Base-by-base conservation (phyloP, 2,329 filamentous ascomycete genomes). In the Phyllosticta capitalensis region DNA sequence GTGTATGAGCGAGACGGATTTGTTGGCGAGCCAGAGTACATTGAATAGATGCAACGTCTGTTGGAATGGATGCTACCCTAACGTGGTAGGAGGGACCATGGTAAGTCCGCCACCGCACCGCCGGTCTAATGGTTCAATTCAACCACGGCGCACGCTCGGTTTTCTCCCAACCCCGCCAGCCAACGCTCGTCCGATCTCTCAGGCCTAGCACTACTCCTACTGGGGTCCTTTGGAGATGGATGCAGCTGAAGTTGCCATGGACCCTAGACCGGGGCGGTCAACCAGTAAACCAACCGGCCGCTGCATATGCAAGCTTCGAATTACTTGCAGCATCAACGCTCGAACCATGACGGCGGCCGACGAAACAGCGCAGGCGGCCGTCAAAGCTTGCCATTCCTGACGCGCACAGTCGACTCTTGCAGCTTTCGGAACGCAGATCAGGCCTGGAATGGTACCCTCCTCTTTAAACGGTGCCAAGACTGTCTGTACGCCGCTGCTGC, bases 381-480 rank as follows among this genome's bases (percentile, higher is more conserved):
- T 24, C 49, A 20, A 51, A n/a, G 24, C 20, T 45, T 54, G 53
- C 58, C 58, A 60, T 60, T 60, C 58, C 58, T 54, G 28, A 54
- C 22, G 21, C 21, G 53, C n/a, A 52, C 12, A 24, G 58, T 60
- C 49, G 48, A 48, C 54, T 50, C 55, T 55, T 53, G 52, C 57
- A 55, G 53, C 50, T 55, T 26, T 19, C 54, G 58, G 58, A 50
- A 60, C 58, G 58, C 58, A 60, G 58, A 60, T 60, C 58, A 52
- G 22, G 58, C 58, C 58, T 60, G 58, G 58, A 60, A 60, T 60
- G 58, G 33, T 49, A 56, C 53, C 17, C 54, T 53, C 24, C 28
- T 52, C 45, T 56, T 38, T 54, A 60, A 56, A 60, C 58, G 58
- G 58, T 45, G 58, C 58, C 58, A 60, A 60, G 58, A 22, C 54